Conservation (phyloP, 495 filamentous ascomycete genomes). For the Aspergillus ellipticus region DNA sequence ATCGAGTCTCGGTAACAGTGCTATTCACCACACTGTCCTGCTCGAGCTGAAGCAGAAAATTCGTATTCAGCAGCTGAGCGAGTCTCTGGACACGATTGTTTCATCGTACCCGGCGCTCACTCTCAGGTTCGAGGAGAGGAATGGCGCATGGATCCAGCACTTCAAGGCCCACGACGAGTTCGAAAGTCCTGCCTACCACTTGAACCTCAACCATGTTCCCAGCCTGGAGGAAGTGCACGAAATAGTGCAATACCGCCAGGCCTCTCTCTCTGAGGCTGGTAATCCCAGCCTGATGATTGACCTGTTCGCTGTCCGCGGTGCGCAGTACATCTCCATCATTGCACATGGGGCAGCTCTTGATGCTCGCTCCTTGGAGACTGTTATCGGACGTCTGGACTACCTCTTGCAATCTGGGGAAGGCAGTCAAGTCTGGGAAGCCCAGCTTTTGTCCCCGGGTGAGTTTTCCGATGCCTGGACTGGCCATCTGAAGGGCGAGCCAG, state of each 20-base stretch:
- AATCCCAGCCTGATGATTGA: neutral
- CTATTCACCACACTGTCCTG: neutral
- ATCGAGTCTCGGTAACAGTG: neutral
- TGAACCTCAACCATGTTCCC: constrained; percentile 10
- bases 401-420: neutral
- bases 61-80: neutral
- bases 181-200: constrained; percentile 26
- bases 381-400: neutral
- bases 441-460: neutral
- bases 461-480: neutral
- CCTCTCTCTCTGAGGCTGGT: neutral
- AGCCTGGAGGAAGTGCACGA: constrained; percentile 11
- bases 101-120: neutral
- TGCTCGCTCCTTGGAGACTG: neutral
- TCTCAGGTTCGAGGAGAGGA: neutral
- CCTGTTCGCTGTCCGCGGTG: neutral
- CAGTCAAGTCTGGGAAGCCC: neutral
- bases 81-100: neutral
- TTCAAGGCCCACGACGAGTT: constrained; percentile 32
- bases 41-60: neutral
- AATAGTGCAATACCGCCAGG: neutral
- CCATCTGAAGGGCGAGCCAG: neutral
- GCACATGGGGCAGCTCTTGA: neutral
- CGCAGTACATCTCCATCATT: neutral
- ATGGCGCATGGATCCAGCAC: neutral